Percentiles rank a stretch among this genome's conserved stretches.
Conservation (phyloP, 352 stramenopile species). For the Phytopythium boreale region DNA sequence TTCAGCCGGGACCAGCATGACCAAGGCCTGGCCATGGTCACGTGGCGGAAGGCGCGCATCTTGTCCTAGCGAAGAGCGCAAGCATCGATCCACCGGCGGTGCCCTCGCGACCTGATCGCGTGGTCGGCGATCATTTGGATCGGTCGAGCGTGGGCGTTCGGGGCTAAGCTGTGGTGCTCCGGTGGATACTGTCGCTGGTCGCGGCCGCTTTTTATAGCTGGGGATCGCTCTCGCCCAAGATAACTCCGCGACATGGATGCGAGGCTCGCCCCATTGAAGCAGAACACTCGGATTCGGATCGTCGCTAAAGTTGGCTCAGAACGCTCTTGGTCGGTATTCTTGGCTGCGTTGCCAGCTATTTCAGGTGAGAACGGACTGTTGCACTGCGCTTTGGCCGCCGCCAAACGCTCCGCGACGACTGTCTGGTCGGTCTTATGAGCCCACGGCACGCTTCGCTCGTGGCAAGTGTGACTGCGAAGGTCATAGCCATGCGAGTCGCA, state of each 20-base stretch:
- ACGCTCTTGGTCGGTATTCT: background rate
- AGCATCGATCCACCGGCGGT: background rate
- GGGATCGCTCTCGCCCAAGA: background rate
- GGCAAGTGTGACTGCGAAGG: too few relatives aligned
- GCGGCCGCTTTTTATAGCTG: too few relatives aligned
- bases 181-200: too few relatives aligned
- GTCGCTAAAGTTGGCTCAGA: too few relatives aligned
- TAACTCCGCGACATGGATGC: background rate
- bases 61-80: background rate
- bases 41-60: background rate
- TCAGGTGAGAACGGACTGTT: background rate
- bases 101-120: constrained; percentile 1
- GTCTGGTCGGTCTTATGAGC: too few relatives aligned
- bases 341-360: background rate
- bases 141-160: background rate
- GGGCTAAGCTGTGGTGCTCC: background rate
- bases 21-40: background rate
- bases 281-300: background rate
- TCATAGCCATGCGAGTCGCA: too few relatives aligned
- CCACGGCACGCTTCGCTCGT: too few relatives aligned
- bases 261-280: background rate
- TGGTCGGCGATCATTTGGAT: background rate
- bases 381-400: too few relatives aligned
- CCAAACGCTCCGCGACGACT: too few relatives aligned
- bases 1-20: background rate